phyloP scores from a whole-genome alignment of 192 early-diverging fungal species.

The Backusella australiensis region DNA sequence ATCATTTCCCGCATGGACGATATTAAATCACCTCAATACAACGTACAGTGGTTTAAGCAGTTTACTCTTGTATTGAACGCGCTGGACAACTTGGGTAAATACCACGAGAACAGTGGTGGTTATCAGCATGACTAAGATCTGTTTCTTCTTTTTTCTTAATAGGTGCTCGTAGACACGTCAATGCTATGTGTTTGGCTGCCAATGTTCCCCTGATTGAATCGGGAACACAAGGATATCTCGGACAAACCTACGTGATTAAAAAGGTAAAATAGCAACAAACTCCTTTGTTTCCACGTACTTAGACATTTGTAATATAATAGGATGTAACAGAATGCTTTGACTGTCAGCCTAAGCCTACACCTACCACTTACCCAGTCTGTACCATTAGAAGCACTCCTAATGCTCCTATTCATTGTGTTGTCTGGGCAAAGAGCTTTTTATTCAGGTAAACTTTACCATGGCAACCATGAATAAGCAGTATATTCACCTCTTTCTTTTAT shows the following conservation, averaged over 20 bases:
- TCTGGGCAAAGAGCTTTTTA: slow-evolving; percentile 98
- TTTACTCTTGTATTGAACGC: slow-evolving; percentile 97
- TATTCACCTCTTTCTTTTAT: not conserved
- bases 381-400: slow-evolving; percentile 96
- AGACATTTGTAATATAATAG: not conserved
- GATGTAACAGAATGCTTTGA: slow-evolving; percentile 87
- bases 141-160: not conserved
- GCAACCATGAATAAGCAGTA: not conserved
- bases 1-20: slow-evolving; percentile 80
- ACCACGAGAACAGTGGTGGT: not conserved
- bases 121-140: not conserved
- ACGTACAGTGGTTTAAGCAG: slow-evolving; percentile 80
- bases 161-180: slow-evolving; percentile 94
- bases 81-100: slow-evolving; percentile 87
- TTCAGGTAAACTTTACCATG: slow-evolving; percentile 55
- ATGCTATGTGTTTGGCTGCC: slow-evolving; percentile 92
- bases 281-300: not conserved
- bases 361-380: slow-evolving; percentile 92
- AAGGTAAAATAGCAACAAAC: slow-evolving; percentile 41
- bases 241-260: slow-evolving; percentile 86
- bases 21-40: slow-evolving; percentile 85
- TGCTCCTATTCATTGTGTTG: slow-evolving; percentile 95
- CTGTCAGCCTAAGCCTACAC: slow-evolving; percentile 83
- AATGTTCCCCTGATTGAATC: slow-evolving; percentile 93
- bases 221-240: slow-evolving; percentile 92